Evolutionary conservation across 2,329 filamentous ascomycete genomes (phyloP).

Genomic region (Podosphaera aphanis): DNA sequence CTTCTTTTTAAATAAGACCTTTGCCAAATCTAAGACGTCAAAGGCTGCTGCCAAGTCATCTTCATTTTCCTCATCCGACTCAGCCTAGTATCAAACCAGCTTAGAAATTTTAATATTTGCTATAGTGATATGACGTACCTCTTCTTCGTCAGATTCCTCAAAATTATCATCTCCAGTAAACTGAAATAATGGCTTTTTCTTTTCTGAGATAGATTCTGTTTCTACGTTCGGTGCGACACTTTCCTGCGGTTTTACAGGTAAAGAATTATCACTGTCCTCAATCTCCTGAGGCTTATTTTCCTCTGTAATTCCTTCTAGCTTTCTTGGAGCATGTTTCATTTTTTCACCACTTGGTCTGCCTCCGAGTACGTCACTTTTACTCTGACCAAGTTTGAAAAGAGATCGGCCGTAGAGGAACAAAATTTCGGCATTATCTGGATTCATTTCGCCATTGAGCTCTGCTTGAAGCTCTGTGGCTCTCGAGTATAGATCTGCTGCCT

Average conservation of each 20-base stretch:
- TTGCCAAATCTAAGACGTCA: slow-evolving; percentile 63
- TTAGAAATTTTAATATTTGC: slow-evolving; percentile 17
- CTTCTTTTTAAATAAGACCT: slow-evolving; percentile 36
- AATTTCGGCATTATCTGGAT: slow-evolving; percentile 73
- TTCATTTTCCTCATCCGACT: slow-evolving; percentile 34
- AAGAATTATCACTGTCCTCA: neutral
- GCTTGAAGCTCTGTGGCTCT: slow-evolving; percentile 76
- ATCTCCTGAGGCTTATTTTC: neutral
- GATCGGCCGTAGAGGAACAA: slow-evolving; percentile 87
- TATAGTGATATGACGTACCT: slow-evolving; percentile 23
- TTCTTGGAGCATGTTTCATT: slow-evolving; percentile 12
- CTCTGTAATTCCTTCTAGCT: neutral
- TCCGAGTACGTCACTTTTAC: slow-evolving; percentile 83
- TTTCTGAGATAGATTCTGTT: slow-evolving; percentile 13
- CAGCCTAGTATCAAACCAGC: slow-evolving; percentile 18
- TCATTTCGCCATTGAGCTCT: slow-evolving; percentile 77
- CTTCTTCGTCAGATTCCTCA: slow-evolving; percentile 56
- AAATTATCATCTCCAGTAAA: slow-evolving; percentile 91
- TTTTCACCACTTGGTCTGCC: slow-evolving; percentile 44
- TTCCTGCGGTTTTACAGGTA: neutral
- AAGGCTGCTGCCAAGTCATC: slow-evolving; percentile 63
- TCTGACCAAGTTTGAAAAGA: slow-evolving; percentile 79
- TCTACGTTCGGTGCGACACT: neutral
- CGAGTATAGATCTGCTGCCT: slow-evolving; percentile 70
- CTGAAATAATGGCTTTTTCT: slow-evolving; percentile 63